Conservation (phyloP, 202 grass and related monocot species). For the Schoenoplectus triqueter region DNA sequence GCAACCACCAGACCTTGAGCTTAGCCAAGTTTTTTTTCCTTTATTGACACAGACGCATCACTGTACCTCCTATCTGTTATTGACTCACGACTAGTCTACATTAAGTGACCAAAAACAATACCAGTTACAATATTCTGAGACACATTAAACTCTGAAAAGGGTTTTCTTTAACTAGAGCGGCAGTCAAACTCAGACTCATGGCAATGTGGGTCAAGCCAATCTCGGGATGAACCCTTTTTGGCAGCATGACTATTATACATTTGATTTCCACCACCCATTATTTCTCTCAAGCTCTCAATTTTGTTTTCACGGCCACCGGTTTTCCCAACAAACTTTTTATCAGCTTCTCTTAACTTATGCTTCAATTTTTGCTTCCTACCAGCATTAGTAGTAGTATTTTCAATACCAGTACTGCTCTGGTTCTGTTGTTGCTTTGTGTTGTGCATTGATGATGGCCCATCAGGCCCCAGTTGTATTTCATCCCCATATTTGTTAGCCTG, state of each 20-base stretch:
- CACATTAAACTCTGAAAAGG: background rate
- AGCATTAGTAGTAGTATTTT: constrained; percentile 15
- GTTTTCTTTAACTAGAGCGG: constrained; percentile 32
- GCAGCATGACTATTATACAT: constrained; percentile 6
- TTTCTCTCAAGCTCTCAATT: constrained; percentile 66
- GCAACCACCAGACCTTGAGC: background rate
- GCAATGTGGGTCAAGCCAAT: constrained; percentile 92
- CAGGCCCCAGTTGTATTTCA: constrained; percentile 76
- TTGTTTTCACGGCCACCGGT: constrained; percentile 57
- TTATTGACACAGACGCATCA: background rate
- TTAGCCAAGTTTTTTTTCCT: background rate
- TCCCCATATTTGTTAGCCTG: constrained; percentile 56
- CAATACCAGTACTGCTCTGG: background rate
- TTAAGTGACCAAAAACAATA: background rate
- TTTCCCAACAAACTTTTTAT: constrained; percentile 54
- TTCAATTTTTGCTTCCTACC: constrained; percentile 69
- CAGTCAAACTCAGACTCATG: constrained; percentile 79
- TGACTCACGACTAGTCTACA: background rate
- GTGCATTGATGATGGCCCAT: constrained; percentile 61
- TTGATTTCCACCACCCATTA: constrained; percentile 56
- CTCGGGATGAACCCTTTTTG: constrained; percentile 54
- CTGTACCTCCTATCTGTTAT: background rate
- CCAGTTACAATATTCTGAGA: background rate
- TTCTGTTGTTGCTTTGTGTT: constrained; percentile 53
- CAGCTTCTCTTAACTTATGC: constrained; percentile 87